Evolutionary conservation across 2,329 filamentous ascomycete genomes (phyloP).

Genomic region (Arthrobotrys pseudoclavata): DNA sequence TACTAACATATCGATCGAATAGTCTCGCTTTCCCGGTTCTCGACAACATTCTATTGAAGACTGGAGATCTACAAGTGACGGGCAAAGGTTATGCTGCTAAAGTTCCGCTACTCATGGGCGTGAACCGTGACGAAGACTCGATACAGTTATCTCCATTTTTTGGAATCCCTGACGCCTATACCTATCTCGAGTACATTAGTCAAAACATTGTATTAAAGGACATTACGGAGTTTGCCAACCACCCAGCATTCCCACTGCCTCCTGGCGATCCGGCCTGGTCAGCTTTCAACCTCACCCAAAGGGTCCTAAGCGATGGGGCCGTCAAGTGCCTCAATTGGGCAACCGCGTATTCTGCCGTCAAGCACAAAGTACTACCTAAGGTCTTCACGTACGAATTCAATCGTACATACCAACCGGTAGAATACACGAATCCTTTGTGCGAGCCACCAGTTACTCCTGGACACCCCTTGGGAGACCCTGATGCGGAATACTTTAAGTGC

Average conservation of each 20-base stretch:
- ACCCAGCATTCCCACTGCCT: constrained; percentile 51
- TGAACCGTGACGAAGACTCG: constrained; percentile 66
- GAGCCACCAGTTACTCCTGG: constrained; percentile 63
- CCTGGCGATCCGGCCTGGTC: constrained; percentile 53
- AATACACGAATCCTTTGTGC: constrained; percentile 65
- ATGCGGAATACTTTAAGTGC: constrained; percentile 67
- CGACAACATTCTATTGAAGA: constrained; percentile 64
- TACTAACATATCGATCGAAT: neutral
- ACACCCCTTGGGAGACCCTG: constrained; percentile 65
- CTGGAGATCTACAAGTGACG: constrained; percentile 64
- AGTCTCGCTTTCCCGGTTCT: constrained; percentile 56
- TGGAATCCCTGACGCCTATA: constrained; percentile 62
- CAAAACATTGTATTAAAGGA: constrained; percentile 60
- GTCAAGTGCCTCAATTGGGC: constrained; percentile 66
- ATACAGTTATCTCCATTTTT: constrained; percentile 64
- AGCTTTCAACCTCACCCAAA: constrained; percentile 65
- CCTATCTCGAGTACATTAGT: constrained; percentile 61
- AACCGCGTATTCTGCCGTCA: constrained; percentile 65
- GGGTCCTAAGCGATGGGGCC: constrained; percentile 64
- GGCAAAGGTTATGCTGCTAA: constrained; percentile 61
- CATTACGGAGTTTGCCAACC: constrained; percentile 61
- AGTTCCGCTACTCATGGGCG: constrained; percentile 66
- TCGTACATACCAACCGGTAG: constrained; percentile 66
- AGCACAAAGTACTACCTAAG: constrained; percentile 64
- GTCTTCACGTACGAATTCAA: constrained; percentile 67